These are phyloP conservation scores for Rhypophila decipiens DNA, from an alignment of 495 filamentous ascomycete species.

Conservation along the genomic window DNA sequence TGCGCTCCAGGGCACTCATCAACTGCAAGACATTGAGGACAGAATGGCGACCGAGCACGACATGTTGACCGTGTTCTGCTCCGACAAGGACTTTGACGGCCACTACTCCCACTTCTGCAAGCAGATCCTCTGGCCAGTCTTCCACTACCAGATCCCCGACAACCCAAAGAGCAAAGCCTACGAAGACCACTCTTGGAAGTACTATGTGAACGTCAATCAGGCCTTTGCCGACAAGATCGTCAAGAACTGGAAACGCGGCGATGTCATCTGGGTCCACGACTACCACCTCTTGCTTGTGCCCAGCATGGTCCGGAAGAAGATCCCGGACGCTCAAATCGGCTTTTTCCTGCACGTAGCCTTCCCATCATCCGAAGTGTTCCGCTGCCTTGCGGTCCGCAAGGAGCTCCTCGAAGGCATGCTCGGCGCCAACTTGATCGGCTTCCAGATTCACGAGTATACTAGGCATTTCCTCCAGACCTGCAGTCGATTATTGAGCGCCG, in stretches of 20 bases:
- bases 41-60: slow-evolving; percentile 70
- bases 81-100: slow-evolving; percentile 82
- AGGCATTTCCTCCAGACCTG: slow-evolving; percentile 92
- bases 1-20: slow-evolving; percentile 58
- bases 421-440: slow-evolving; percentile 82
- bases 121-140: slow-evolving; percentile 82
- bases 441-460: slow-evolving; percentile 88
- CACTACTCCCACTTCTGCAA: slow-evolving; percentile 94
- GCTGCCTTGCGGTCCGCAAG: slow-evolving; percentile 77
- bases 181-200: slow-evolving; percentile 91
- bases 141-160: slow-evolving; percentile 94
- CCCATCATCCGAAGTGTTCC: slow-evolving; percentile 90
- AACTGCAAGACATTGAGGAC: slow-evolving; percentile 73
- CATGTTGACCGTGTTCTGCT: slow-evolving; percentile 73
- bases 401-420: slow-evolving; percentile 84
- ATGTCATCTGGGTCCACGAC: slow-evolving; percentile 90
- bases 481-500: slow-evolving; percentile 77
- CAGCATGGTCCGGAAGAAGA: slow-evolving; percentile 74
- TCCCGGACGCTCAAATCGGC: slow-evolving; percentile 87
- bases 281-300: slow-evolving; percentile 94
- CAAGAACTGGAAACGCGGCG: slow-evolving; percentile 83
- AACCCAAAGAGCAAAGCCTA: slow-evolving; percentile 97
- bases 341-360: slow-evolving; percentile 95
- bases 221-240: slow-evolving; percentile 85
- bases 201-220: slow-evolving; percentile 84